phyloP scores from a whole-genome alignment of 2,329 filamentous ascomycete genomes.

The Penicillium verrucosum region DNA sequence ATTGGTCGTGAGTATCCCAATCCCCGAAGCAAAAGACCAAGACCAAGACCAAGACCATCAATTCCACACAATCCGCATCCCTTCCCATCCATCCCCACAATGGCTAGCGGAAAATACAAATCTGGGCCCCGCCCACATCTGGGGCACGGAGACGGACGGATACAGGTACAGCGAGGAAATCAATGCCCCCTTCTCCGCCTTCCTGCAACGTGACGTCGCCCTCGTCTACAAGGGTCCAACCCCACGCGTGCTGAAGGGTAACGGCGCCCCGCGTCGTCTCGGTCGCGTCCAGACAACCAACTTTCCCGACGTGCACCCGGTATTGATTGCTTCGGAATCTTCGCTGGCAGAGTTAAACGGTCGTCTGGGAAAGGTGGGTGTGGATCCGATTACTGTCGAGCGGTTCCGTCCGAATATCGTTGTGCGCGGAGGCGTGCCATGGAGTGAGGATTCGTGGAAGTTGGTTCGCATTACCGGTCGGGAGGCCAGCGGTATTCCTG shows the following conservation, averaged over 20 bases:
- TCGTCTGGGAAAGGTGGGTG: constrained; percentile 44
- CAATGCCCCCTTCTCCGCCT: constrained; percentile 54
- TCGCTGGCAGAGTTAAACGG: constrained; percentile 58
- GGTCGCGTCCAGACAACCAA: constrained; percentile 54
- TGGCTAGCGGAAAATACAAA: constrained; percentile 57
- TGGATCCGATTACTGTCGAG: constrained; percentile 55
- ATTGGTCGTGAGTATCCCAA: constrained; percentile 47
- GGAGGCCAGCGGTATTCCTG: constrained; percentile 1
- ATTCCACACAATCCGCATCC: constrained; percentile 46
- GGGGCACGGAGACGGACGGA: constrained; percentile 57
- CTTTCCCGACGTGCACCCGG: constrained; percentile 60
- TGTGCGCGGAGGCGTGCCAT: constrained; percentile 54
- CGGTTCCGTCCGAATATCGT: constrained; percentile 64
- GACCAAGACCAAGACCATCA: not conserved
- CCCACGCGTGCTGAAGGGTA: constrained; percentile 54
- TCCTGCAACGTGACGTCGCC: constrained; percentile 54
- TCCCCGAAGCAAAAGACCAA: constrained; percentile 30
- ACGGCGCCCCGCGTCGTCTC: constrained; percentile 53
- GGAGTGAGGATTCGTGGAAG: constrained; percentile 65
- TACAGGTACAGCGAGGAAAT: constrained; percentile 53
- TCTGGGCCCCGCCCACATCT: constrained; percentile 53
- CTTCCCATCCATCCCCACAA: constrained; percentile 51
- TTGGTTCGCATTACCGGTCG: constrained; percentile 41
- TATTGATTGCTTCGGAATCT: constrained; percentile 55
- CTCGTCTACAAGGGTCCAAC: constrained; percentile 62